These are phyloP conservation scores for Penicillium sp. DNA, from an alignment of 2,329 filamentous ascomycete species.

Conservation along the genomic window DNA sequence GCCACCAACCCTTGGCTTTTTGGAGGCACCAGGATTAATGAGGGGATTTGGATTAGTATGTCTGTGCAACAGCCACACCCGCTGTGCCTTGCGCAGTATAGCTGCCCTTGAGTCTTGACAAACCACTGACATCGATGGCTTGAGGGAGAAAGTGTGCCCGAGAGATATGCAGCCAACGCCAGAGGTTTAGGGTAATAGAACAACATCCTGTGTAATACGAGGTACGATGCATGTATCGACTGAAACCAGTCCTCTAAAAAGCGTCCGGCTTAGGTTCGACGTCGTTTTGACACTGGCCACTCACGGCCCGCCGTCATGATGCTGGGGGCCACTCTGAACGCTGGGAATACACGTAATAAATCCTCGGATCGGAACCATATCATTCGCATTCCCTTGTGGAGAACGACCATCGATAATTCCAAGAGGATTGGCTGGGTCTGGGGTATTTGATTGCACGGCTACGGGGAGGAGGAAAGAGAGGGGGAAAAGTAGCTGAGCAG, in stretches of 20 bases:
- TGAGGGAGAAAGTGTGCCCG: neutral
- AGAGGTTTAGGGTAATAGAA: conserved; percentile 3
- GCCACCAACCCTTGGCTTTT: neutral
- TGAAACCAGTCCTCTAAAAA: conserved; percentile 4
- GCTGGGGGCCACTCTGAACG: conserved; percentile 13
- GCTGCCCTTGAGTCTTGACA: neutral
- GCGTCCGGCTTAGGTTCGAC: conserved; percentile 7
- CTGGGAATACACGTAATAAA: conserved; percentile 1
- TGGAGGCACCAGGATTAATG: neutral
- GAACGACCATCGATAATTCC: neutral
- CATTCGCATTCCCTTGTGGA: neutral
- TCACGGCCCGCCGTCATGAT: conserved; percentile 19
- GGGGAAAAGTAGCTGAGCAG: neutral
- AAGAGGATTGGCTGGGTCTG: conserved; percentile 2
- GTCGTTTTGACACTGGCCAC: conserved; percentile 3
- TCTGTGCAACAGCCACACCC: conserved; percentile 3
- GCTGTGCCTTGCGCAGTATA: neutral
- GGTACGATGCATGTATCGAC: conserved; percentile 12
- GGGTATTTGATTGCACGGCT: neutral
- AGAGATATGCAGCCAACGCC: neutral
- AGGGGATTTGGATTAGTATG: neutral
- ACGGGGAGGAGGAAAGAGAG: neutral
- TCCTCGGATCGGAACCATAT: neutral
- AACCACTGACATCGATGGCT: conserved; percentile 20
- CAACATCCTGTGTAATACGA: conserved; percentile 14